Percentiles rank a stretch among this genome's conserved stretches.
These are phyloP conservation scores for Ustilago bromivora DNA, from an alignment of 1,284 basidiomycete genomes.

Conservation along the genomic window DNA sequence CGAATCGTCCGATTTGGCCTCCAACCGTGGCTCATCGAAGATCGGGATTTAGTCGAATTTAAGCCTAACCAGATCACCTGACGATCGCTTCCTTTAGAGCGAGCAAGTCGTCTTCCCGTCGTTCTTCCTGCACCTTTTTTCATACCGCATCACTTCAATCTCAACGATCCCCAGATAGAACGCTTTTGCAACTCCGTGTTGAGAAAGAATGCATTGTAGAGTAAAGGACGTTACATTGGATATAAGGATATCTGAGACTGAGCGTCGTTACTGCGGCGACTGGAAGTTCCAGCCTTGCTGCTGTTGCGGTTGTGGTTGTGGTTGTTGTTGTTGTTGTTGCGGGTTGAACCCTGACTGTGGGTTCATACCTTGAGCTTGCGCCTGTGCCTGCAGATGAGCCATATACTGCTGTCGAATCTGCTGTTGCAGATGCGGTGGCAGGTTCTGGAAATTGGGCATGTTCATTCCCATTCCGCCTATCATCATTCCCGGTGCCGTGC, in stretches of 20 bases:
- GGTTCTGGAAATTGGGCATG: constrained; percentile 42
- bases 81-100: neutral
- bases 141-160: neutral
- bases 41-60: neutral
- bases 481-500: constrained; percentile 10
- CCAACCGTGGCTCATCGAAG: neutral
- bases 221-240: neutral
- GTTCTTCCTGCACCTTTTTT: neutral
- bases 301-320: constrained; percentile 4
- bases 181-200: neutral
- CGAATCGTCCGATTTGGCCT: neutral
- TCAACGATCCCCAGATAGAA: neutral
- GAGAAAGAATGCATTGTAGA: neutral
- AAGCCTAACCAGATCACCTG: neutral
- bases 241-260: constrained; percentile 1
- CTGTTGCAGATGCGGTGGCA: constrained; percentile 52
- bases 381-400: constrained; percentile 46
- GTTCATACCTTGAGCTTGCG: constrained; percentile 18
- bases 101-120: neutral
- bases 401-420: constrained; percentile 53
- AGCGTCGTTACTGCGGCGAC: constrained; percentile 22
- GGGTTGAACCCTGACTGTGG: constrained; percentile 18
- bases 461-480: constrained; percentile 18
- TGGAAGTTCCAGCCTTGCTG: constrained; percentile 42
- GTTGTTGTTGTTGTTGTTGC: constrained; percentile 24